Conservation (phyloP, 208 protist genomes). For the Angomonas deanei region DNA sequence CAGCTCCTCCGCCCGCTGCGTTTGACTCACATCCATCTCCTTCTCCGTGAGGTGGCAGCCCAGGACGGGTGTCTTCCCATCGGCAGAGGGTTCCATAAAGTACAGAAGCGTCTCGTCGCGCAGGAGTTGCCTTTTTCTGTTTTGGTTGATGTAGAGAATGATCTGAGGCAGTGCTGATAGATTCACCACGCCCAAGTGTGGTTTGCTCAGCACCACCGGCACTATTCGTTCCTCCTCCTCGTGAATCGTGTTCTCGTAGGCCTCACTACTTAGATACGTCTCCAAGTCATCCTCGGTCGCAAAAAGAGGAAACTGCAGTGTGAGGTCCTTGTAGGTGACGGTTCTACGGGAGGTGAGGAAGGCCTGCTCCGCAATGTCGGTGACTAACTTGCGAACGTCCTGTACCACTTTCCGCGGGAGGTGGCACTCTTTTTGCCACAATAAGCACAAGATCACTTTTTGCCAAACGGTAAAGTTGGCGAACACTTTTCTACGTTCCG, state of each 20-base stretch:
- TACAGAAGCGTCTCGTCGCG: conserved; percentile 29
- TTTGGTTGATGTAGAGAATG: conserved; percentile 39
- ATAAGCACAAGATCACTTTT: conserved; percentile 49
- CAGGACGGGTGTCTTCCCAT: background rate
- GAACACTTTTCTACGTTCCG: conserved; percentile 48
- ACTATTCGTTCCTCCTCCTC: conserved; percentile 34
- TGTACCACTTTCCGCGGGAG: conserved; percentile 37
- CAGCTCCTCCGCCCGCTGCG: conserved; percentile 47
- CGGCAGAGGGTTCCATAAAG: conserved; percentile 23
- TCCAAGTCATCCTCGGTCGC: conserved; percentile 29
- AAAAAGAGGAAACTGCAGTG: background rate
- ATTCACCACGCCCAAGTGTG: conserved; percentile 54
- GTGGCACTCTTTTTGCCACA: conserved; percentile 53
- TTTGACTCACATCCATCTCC: conserved; percentile 60
- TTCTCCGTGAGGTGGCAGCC: conserved; percentile 45
- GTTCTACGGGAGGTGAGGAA: conserved; percentile 6
- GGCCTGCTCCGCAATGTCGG: conserved; percentile 12
- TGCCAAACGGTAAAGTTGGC: conserved; percentile 45
- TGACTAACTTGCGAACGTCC: conserved; percentile 37
- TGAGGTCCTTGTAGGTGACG: conserved; percentile 1
- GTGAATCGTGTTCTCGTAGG: conserved; percentile 29
- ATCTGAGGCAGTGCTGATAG: conserved; percentile 56
- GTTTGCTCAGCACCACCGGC: conserved; percentile 22
- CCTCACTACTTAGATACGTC: conserved; percentile 21
- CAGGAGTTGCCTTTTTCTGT: conserved; percentile 21